phyloP scores from a whole-genome alignment of 169 alveolate species.

The Plasmodium knowlesi region DNA sequence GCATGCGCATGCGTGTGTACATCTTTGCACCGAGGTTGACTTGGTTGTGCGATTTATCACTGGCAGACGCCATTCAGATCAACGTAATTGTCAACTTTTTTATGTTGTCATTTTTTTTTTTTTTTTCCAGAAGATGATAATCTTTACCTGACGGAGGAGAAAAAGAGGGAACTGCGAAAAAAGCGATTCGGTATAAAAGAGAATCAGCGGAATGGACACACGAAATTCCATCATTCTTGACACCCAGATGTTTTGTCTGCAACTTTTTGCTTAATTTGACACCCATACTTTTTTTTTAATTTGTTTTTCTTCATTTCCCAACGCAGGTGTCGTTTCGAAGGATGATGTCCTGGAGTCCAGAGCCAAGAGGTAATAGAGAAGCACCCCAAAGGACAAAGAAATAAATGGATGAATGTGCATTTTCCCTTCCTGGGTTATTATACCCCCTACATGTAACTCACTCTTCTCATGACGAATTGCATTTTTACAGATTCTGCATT shows the following conservation, averaged over 20 bases:
- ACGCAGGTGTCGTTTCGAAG: slow-evolving; percentile 25
- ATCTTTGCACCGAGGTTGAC: neutral
- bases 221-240: neutral
- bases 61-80: neutral
- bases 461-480: neutral
- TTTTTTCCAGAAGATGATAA: slow-evolving; percentile 13
- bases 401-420: neutral
- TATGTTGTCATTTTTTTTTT: neutral
- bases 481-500: slow-evolving; percentile 46
- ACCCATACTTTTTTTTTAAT: neutral
- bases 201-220: neutral
- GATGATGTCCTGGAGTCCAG: slow-evolving; percentile 65
- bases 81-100: neutral
- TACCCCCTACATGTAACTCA: neutral
- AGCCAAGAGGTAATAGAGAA: slow-evolving; percentile 48
- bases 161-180: slow-evolving; percentile 50
- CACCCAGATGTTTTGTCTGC: neutral
- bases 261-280: neutral
- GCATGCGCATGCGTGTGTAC: neutral
- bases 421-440: neutral
- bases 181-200: slow-evolving; percentile 61
- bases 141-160: slow-evolving; percentile 52
- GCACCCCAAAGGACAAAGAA: neutral
- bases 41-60: neutral
- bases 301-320: neutral